Percentiles rank a stretch among this genome's conserved stretches.
Evolutionary conservation across 1,139 yeast species (phyloP).

Genomic region (Diutina ranongensis): DNA sequence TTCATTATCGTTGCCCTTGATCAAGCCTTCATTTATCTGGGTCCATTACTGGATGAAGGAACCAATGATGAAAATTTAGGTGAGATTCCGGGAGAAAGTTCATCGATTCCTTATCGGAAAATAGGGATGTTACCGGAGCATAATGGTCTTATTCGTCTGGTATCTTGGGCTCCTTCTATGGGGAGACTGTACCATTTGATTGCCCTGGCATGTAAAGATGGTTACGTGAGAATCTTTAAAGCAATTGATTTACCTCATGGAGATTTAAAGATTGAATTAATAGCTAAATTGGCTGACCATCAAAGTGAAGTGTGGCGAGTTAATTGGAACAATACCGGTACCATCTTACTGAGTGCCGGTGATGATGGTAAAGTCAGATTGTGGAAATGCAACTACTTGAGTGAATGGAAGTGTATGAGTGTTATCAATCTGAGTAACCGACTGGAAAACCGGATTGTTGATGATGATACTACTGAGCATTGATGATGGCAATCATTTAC

Average conservation of each 20-base stretch:
- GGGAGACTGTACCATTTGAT: conserved; percentile 80
- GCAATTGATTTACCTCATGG: conserved; percentile 20
- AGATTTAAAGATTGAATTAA: conserved; percentile 24
- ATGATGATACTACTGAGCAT: conserved; percentile 4
- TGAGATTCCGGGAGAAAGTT: conserved; percentile 10
- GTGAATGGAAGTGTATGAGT: conserved; percentile 87
- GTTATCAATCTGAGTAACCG: conserved; percentile 31
- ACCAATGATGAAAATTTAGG: conserved; percentile 11
- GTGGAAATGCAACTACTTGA: conserved; percentile 82
- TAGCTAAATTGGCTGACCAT: conserved; percentile 51
- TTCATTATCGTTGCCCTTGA: conserved; percentile 80
- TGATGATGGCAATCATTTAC: too few species aligned
- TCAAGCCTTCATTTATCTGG: conserved; percentile 67
- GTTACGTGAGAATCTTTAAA: conserved; percentile 76
- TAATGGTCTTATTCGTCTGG: conserved; percentile 75
- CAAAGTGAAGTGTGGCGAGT: conserved; percentile 93
- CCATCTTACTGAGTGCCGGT: conserved; percentile 86
- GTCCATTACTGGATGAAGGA: not conserved
- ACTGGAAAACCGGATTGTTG: conserved; percentile 8
- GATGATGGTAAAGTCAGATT: conserved; percentile 87
- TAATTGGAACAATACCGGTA: conserved; percentile 89
- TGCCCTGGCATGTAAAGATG: conserved; percentile 96
- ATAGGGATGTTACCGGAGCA: conserved; percentile 56
- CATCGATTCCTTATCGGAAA: conserved; percentile 15
- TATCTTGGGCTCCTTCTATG: conserved; percentile 96